Evolutionary conservation across 148 eudicot species (phyloP).

Genomic region (Camellia granthamiana): DNA sequence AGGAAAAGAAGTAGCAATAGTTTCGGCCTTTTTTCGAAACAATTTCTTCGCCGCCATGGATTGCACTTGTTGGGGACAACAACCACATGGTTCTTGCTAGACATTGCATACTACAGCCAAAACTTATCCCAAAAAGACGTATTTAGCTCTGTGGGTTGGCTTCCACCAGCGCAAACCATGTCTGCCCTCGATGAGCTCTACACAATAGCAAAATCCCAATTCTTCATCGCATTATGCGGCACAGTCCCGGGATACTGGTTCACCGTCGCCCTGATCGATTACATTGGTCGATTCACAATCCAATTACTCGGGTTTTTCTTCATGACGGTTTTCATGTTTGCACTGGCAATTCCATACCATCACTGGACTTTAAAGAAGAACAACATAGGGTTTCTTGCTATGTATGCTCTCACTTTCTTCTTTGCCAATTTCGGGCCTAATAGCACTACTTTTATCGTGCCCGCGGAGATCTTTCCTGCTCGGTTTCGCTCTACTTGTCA

Average conservation of each 20-base stretch:
- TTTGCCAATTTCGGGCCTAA: constrained; percentile 17
- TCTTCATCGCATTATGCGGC: neutral
- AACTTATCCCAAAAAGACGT: constrained; percentile 8
- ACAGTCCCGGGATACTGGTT: constrained; percentile 15
- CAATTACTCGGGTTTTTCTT: constrained; percentile 4
- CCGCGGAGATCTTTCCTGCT: constrained; percentile 6
- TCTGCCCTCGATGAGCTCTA: constrained; percentile 2
- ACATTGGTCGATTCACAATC: neutral
- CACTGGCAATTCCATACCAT: constrained; percentile 4
- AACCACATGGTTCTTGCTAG: constrained; percentile 13
- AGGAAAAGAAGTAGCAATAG: neutral
- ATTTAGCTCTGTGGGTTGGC: constrained; percentile 2
- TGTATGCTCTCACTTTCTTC: constrained; percentile 9
- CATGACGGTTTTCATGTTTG: constrained; percentile 12
- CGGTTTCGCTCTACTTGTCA: constrained; percentile 15
- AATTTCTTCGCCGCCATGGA: constrained; percentile 3
- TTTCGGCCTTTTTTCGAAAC: constrained; percentile 4
- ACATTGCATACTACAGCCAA: constrained; percentile 11
- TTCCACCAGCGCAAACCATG: constrained; percentile 3
- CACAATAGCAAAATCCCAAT: constrained; percentile 1
- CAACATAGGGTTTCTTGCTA: neutral
- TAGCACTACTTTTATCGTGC: constrained; percentile 1
- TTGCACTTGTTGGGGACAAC: constrained; percentile 11
- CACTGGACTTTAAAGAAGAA: constrained; percentile 3
- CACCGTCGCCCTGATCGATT: constrained; percentile 4